Percentiles rank a stretch among this genome's conserved stretches.
These are phyloP conservation scores for Trametes versicolor DNA, from an alignment of 1,284 basidiomycete genomes.

Conservation along the genomic window DNA sequence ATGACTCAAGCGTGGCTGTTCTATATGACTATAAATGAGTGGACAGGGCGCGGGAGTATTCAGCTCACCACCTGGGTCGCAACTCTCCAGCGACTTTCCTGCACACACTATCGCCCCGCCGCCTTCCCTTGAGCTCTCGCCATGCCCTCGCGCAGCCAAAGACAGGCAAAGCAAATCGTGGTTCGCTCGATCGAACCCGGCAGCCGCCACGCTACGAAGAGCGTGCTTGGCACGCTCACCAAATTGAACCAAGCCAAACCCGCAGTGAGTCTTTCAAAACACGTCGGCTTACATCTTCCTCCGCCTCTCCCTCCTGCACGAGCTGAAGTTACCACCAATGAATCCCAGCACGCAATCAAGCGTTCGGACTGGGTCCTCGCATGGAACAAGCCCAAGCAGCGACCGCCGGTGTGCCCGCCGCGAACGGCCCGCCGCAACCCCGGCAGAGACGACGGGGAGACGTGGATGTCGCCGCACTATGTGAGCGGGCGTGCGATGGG, in stretches of 20 bases:
- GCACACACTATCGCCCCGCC: background rate
- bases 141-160: slow-evolving; percentile 27
- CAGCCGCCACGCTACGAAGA: slow-evolving; percentile 15
- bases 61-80: background rate
- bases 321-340: slow-evolving; percentile 1
- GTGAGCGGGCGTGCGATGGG: slow-evolving; percentile 15
- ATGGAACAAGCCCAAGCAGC: slow-evolving; percentile 20
- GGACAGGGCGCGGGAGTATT: background rate
- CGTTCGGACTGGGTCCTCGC: background rate
- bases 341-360: slow-evolving; percentile 17
- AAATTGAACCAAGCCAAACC: slow-evolving; percentile 25
- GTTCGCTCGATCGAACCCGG: slow-evolving; percentile 26
- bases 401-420: background rate
- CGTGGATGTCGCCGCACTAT: slow-evolving; percentile 20
- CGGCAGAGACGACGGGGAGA: slow-evolving; percentile 22
- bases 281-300: too few species aligned
- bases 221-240: slow-evolving; percentile 18
- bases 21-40: background rate
- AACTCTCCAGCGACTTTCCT: background rate
- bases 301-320: too few species aligned
- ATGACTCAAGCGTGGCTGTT: background rate
- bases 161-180: slow-evolving; percentile 13
- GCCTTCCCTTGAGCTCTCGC: background rate
- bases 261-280: slow-evolving; percentile 16
- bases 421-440: slow-evolving; percentile 14